These are phyloP conservation scores for Solanum hybrid DNA, from an alignment of 305 asterid species.

Conservation along the genomic window DNA sequence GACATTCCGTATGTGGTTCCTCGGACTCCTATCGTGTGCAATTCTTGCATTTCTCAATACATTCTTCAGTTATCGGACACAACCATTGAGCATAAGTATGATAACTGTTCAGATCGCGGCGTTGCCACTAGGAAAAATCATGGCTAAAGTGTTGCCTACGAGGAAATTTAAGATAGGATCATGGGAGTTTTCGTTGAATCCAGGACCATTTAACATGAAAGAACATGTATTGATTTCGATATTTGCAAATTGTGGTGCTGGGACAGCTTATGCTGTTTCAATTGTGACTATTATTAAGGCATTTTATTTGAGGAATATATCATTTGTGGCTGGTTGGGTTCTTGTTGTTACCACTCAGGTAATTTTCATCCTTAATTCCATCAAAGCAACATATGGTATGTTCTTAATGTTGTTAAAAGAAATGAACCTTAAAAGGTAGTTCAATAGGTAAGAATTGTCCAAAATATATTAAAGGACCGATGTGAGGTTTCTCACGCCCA, in stretches of 20 bases:
- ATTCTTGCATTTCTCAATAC: slow-evolving; percentile 53
- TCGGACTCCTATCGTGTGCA: slow-evolving; percentile 42
- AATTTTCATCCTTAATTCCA: background rate
- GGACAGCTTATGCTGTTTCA: slow-evolving; percentile 60
- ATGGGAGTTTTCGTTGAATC: slow-evolving; percentile 53
- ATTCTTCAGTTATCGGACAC: slow-evolving; percentile 48
- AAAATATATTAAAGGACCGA: background rate
- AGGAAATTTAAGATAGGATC: slow-evolving; percentile 38
- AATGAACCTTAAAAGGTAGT: background rate
- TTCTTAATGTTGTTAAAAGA: background rate
- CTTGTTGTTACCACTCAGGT: slow-evolving; percentile 37
- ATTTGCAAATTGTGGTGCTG: slow-evolving; percentile 60
- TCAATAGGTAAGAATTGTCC: too few relatives aligned
- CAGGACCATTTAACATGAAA: slow-evolving; percentile 80
- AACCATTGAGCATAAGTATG: slow-evolving; percentile 41
- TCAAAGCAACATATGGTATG: background rate
- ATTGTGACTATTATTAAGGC: slow-evolving; percentile 64
- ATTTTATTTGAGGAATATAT: slow-evolving; percentile 43
- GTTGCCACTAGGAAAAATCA: slow-evolving; percentile 56
- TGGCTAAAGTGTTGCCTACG: slow-evolving; percentile 53
- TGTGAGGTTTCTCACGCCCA: background rate
- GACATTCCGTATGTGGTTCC: slow-evolving; percentile 76
- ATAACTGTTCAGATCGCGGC: slow-evolving; percentile 56
- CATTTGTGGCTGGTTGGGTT: slow-evolving; percentile 43
- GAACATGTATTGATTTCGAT: slow-evolving; percentile 73